A percentile compares a stretch with the other conserved stretches of the same genome.
phyloP scores from a whole-genome alignment of 73 alveolate species.

The Symbiodinium natans region DNA sequence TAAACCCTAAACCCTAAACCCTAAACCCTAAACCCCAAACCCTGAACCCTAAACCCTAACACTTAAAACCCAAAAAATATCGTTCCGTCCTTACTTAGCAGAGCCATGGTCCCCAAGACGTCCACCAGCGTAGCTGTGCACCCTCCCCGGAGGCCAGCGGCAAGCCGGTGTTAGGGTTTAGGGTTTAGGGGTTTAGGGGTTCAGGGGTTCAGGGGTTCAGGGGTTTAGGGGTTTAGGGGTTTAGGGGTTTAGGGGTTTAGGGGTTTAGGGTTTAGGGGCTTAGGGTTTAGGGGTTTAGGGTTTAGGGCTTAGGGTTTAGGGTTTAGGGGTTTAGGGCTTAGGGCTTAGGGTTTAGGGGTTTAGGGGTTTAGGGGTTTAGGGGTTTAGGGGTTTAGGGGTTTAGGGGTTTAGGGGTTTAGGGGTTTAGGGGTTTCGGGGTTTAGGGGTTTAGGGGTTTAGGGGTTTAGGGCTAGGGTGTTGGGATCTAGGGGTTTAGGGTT shows the following conservation, averaged over 20 bases:
- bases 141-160: background rate
- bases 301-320: background rate
- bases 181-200: background rate
- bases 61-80: background rate
- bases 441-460: too few species aligned
- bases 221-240: too few species aligned
- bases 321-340: background rate
- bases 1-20: too few species aligned
- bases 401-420: too few species aligned
- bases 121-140: conserved; percentile 57
- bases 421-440: too few species aligned
- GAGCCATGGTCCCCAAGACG: conserved; percentile 88
- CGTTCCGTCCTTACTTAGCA: conserved; percentile 29
- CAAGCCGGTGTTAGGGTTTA: background rate
- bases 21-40: too few species aligned
- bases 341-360: too few species aligned
- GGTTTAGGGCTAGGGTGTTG: too few species aligned
- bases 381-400: too few species aligned
- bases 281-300: background rate
- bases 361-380: too few species aligned
- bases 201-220: background rate
- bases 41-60: too few species aligned
- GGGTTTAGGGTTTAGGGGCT: background rate
- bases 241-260: background rate
- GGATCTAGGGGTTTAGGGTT: too few species aligned